phyloP scores from a whole-genome alignment of 2,329 filamentous ascomycete species.

The Aureobasidium uvarum region DNA sequence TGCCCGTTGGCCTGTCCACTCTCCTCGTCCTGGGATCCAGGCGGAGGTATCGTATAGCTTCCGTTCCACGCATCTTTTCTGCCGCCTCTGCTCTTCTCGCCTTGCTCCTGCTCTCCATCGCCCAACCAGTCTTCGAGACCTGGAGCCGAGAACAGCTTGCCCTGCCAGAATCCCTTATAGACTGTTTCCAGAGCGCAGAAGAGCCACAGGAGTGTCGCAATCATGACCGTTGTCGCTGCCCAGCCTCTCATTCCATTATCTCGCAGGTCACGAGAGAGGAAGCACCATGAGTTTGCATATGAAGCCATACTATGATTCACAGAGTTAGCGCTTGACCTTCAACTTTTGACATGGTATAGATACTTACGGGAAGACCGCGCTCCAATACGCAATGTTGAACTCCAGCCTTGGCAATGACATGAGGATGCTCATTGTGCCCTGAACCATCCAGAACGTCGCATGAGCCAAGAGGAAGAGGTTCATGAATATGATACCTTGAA shows the following conservation, averaged over 20 bases:
- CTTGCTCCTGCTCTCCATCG: conserved; percentile 26
- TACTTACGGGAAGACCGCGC: conserved; percentile 31
- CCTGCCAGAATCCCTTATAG: conserved; percentile 31
- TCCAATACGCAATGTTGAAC: conserved; percentile 34
- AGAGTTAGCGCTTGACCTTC: background rate
- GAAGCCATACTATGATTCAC: conserved; percentile 25
- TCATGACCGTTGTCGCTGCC: conserved; percentile 31
- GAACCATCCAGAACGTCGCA: conserved; percentile 33
- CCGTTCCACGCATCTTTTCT: conserved; percentile 12
- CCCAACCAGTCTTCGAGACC: conserved; percentile 31
- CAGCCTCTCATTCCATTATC: conserved; percentile 33
- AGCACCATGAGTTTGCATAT: conserved; percentile 31
- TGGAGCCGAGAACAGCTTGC: conserved; percentile 32
- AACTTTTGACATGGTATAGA: background rate
- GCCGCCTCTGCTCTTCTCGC: conserved; percentile 27
- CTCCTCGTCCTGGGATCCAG: conserved; percentile 18
- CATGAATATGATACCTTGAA: conserved; percentile 32
- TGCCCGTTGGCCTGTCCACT: conserved; percentile 19
- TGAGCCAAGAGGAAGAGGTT: conserved; percentile 31
- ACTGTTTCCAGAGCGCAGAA: conserved; percentile 32
- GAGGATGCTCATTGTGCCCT: conserved; percentile 29
- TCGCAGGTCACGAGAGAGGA: conserved; percentile 31
- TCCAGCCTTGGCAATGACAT: conserved; percentile 27
- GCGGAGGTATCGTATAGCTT: conserved; percentile 4
- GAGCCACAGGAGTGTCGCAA: conserved; percentile 32